phyloP scores from a whole-genome alignment of 2,329 filamentous ascomycete genomes.

The Verticillium klebahnii region DNA sequence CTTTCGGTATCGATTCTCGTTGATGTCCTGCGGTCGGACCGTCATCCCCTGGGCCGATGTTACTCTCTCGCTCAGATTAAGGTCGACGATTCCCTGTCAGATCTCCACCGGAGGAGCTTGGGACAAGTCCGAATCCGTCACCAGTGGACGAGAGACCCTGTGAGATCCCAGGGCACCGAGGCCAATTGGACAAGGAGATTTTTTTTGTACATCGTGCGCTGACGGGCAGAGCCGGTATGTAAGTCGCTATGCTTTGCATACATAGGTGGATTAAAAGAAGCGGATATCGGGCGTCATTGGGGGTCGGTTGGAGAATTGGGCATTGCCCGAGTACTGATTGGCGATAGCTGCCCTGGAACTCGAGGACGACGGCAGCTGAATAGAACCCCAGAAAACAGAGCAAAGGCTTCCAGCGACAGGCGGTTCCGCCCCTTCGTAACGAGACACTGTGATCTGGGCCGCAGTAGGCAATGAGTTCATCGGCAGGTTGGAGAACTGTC shows the following conservation, averaged over 20 bases:
- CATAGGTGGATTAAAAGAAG: not conserved
- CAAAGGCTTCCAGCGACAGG: not conserved
- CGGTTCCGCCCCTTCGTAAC: not conserved
- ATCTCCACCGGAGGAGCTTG: not conserved
- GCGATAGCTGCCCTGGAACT: not conserved
- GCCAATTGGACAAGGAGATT: not conserved
- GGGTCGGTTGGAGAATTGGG: not conserved
- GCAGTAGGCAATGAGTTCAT: not conserved
- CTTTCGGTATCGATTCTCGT: not conserved
- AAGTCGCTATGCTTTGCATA: not conserved
- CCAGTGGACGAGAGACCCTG: not conserved
- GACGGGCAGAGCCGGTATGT: not conserved
- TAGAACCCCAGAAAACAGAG: not conserved
- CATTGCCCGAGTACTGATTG: not conserved
- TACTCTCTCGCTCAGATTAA: not conserved
- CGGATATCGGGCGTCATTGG: not conserved
- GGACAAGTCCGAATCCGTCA: not conserved
- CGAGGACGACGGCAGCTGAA: not conserved
- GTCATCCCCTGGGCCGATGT: not conserved
- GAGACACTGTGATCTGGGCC: not conserved
- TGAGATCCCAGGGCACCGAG: not conserved
- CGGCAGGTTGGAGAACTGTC: not conserved
- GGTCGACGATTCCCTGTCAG: not conserved
- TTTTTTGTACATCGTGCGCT: not conserved
- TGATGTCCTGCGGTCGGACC: not conserved